Conservation (phyloP, 2,329 filamentous ascomycete species). For the Pyricularia pennisetigena region DNA sequence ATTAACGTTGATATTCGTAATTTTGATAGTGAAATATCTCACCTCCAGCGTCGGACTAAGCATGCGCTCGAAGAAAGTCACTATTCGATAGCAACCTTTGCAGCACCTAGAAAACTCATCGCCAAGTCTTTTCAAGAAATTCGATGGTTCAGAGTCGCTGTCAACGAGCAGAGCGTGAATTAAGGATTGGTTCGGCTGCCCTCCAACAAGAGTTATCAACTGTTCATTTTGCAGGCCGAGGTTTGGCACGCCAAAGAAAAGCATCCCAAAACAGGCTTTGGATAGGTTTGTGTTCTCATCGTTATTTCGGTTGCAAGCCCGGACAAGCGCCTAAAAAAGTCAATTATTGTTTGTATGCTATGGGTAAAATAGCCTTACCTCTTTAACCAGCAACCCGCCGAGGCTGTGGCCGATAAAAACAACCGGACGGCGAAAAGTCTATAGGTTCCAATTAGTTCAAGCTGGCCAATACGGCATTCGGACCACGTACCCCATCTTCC, state of each 20-base stretch:
- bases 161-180: conserved; percentile 13
- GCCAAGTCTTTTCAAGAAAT: conserved; percentile 11
- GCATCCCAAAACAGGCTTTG: conserved; percentile 12
- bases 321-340: not conserved
- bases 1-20: not conserved
- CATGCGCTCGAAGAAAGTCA: conserved; percentile 12
- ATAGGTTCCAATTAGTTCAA: conserved; percentile 10
- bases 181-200: conserved; percentile 14
- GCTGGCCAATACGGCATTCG: not conserved
- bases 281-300: conserved; percentile 7
- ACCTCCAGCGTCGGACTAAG: conserved; percentile 13
- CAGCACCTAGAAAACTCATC: conserved; percentile 12
- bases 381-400: conserved; percentile 17
- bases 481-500: not conserved
- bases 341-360: not conserved
- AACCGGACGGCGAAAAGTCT: conserved; percentile 11
- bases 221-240: conserved; percentile 14
- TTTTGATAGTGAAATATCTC: not conserved
- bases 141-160: conserved; percentile 12
- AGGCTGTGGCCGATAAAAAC: conserved; percentile 18
- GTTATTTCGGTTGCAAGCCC: not conserved
- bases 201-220: conserved; percentile 12
- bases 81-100: conserved; percentile 10
- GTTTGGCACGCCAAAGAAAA: conserved; percentile 20
- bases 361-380: conserved; percentile 9